These are phyloP conservation scores for Hymenoscyphus fructigenus DNA, from an alignment of 2,329 filamentous ascomycete species.

Conservation along the genomic window DNA sequence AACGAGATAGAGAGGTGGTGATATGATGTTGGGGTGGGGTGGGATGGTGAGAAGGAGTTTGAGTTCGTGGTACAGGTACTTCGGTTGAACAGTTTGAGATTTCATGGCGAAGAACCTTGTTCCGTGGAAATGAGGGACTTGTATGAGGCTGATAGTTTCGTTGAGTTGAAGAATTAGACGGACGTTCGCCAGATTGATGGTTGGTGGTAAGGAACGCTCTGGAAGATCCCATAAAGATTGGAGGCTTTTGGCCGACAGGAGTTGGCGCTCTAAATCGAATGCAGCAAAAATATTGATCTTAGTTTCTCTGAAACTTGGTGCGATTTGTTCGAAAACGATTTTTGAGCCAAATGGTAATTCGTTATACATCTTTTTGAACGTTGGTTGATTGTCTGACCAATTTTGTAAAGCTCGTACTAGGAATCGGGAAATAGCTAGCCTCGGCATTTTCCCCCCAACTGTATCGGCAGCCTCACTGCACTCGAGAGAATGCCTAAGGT, in stretches of 20 bases:
- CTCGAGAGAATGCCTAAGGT: background rate
- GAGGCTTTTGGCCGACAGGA: background rate
- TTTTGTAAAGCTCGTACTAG: background rate
- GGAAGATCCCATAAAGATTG: background rate
- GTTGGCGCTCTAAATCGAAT: background rate
- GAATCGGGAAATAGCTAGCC: background rate
- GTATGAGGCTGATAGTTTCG: background rate
- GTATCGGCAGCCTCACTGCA: background rate
- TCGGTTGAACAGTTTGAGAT: slow-evolving; percentile 55
- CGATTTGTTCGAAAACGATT: slow-evolving; percentile 53
- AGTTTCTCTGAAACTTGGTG: slow-evolving; percentile 47
- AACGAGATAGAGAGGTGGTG: slow-evolving; percentile 48
- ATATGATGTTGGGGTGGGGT: slow-evolving; percentile 53
- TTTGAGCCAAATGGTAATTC: slow-evolving; percentile 56
- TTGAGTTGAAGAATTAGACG: background rate
- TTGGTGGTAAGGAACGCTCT: background rate
- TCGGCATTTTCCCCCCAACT: background rate
- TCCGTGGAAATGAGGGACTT: slow-evolving; percentile 27
- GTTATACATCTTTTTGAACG: slow-evolving; percentile 40
- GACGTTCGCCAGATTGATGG: background rate
- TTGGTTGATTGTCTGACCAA: background rate
- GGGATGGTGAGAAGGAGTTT: slow-evolving; percentile 52
- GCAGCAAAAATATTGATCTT: background rate
- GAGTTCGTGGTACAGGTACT: slow-evolving; percentile 62
- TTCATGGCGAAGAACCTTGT: slow-evolving; percentile 54